Evolutionary conservation across 164 flowering plant species (phyloP).

Genomic region (Dillenia suffruticosa): DNA sequence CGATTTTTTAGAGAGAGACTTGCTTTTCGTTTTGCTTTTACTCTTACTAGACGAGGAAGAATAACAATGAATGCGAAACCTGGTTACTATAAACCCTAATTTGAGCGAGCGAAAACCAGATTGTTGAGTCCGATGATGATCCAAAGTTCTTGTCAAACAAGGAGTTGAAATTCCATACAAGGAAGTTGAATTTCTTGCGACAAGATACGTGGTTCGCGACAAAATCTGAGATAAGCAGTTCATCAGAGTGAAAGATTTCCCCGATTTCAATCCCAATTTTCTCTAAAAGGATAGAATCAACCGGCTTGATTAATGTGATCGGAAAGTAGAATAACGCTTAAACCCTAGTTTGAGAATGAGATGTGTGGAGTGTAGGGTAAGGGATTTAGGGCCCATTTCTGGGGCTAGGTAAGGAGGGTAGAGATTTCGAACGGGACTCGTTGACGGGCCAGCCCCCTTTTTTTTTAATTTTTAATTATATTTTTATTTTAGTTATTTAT

Average conservation of each 20-base stretch:
- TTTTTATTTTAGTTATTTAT: too few species aligned
- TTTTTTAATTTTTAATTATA: too few species aligned
- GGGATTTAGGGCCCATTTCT: too few species aligned
- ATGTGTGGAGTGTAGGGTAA: too few species aligned
- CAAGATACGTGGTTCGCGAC: slow-evolving; percentile 22
- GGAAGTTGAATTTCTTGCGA: slow-evolving; percentile 17
- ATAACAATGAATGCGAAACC: slow-evolving; percentile 41
- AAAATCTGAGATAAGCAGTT: slow-evolving; percentile 45
- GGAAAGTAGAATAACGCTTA: too few species aligned
- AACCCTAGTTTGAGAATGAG: too few species aligned
- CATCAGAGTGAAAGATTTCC: slow-evolving; percentile 33
- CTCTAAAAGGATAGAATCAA: too few species aligned
- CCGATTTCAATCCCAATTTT: not conserved
- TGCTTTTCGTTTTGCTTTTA: not conserved
- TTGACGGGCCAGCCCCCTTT: too few species aligned
- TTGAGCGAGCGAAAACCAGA: slow-evolving; percentile 23
- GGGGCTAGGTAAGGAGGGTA: too few species aligned
- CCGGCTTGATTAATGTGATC: too few species aligned
- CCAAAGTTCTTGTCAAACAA: too few species aligned
- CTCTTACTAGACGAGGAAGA: slow-evolving; percentile 20
- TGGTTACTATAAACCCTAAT: slow-evolving; percentile 23
- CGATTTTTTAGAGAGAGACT: slow-evolving; percentile 16
- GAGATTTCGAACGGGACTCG: too few species aligned
- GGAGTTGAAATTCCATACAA: slow-evolving; percentile 11
- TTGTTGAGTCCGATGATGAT: slow-evolving; percentile 25